phyloP scores from a whole-genome alignment of 306 rosid species.

The Quercus wislizeni region DNA sequence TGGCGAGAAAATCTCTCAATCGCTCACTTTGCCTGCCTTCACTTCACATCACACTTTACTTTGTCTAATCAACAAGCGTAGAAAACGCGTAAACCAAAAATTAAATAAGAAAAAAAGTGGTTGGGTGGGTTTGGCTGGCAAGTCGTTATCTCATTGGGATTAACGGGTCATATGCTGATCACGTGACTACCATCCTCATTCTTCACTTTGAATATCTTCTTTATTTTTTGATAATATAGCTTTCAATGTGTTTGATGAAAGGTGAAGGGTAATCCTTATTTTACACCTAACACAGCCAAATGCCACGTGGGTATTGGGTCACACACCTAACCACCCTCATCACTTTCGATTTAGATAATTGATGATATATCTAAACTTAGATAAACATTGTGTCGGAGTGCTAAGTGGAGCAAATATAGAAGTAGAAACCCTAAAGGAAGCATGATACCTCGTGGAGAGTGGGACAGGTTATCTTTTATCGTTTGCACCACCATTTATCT shows the following conservation, averaged over 20 bases:
- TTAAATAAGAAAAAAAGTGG: neutral
- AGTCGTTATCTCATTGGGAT: neutral
- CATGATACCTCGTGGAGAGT: neutral
- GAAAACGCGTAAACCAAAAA: neutral
- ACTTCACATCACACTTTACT: neutral
- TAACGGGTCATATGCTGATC: neutral
- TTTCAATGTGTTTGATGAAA: too few species aligned
- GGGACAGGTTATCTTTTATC: constrained; percentile 6
- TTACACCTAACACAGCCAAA: neutral
- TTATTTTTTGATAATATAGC: too few species aligned
- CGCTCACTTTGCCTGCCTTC: neutral
- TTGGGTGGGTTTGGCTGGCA: constrained; percentile 3
- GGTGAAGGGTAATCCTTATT: neutral
- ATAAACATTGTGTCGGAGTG: neutral
- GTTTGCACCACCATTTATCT: too few species aligned
- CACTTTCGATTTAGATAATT: neutral
- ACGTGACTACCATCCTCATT: constrained; percentile 2
- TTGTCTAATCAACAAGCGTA: neutral
- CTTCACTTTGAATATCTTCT: neutral
- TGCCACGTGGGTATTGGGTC: constrained; percentile 9
- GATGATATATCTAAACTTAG: neutral
- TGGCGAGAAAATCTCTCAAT: too few species aligned
- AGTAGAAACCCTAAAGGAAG: too few species aligned
- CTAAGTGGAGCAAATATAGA: too few species aligned
- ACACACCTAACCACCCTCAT: too few species aligned